A percentile compares a stretch with the other conserved stretches of the same genome.
Evolutionary conservation across 306 rosid species (phyloP).

Genomic region (Casuarina glauca): DNA sequence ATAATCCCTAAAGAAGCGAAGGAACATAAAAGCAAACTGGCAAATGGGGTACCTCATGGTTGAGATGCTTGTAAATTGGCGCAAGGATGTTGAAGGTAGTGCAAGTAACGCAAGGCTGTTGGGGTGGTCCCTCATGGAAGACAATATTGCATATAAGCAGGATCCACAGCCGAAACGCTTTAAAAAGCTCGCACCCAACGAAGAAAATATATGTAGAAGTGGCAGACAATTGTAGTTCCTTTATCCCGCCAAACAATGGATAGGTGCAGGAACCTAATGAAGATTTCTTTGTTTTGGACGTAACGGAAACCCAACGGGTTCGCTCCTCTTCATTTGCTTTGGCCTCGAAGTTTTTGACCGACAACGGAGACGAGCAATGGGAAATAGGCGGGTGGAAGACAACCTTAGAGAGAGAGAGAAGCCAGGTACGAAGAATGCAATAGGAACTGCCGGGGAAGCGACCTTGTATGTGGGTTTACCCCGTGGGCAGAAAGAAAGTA

Average conservation of each 20-base stretch:
- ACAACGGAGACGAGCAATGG: no score
- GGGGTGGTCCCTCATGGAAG: slow-evolving; percentile 68
- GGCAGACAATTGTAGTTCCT: neutral
- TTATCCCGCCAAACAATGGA: neutral
- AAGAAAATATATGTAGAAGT: neutral
- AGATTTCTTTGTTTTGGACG: neutral
- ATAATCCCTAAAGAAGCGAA: neutral
- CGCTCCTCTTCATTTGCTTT: neutral
- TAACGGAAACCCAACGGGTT: neutral
- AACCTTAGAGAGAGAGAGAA: neutral
- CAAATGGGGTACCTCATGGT: slow-evolving; percentile 50
- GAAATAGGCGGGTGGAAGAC: no score
- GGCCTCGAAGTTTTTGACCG: neutral
- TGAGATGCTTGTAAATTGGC: slow-evolving; percentile 91
- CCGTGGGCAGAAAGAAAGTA: slow-evolving; percentile 9
- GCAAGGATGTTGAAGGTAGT: slow-evolving; percentile 97
- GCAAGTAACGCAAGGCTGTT: slow-evolving; percentile 78
- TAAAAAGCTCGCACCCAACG: slow-evolving; percentile 14
- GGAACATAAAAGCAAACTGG: neutral
- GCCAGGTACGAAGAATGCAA: neutral
- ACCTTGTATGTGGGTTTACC: neutral
- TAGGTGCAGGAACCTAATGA: neutral
- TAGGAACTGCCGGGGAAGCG: neutral
- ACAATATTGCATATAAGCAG: slow-evolving; percentile 54
- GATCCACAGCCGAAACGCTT: neutral